phyloP scores from a whole-genome alignment of 2,329 filamentous ascomycete genomes.

The Leptographium wingfieldii region DNA sequence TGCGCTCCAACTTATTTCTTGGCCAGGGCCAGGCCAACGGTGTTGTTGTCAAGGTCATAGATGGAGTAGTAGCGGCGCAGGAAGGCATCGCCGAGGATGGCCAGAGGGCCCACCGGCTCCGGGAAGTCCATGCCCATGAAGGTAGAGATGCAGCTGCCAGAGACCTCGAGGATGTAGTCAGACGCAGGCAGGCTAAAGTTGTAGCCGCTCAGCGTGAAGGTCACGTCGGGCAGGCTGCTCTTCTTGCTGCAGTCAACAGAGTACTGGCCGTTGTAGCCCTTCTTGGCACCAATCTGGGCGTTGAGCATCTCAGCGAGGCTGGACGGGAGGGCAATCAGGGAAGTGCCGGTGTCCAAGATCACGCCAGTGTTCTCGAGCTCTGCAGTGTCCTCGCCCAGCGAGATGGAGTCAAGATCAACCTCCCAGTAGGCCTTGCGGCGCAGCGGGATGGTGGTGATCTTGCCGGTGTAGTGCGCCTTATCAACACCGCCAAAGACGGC shows the following conservation, averaged over 20 bases:
- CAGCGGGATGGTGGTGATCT: slow-evolving; percentile 86
- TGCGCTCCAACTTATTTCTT: slow-evolving; percentile 33
- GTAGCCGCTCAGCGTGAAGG: slow-evolving; percentile 79
- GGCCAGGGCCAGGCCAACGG: slow-evolving; percentile 78
- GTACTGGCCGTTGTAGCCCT: slow-evolving; percentile 95
- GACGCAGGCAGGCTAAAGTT: slow-evolving; percentile 82
- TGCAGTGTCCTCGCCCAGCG: slow-evolving; percentile 72
- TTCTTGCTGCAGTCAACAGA: slow-evolving; percentile 80
- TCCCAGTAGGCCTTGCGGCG: slow-evolving; percentile 99
- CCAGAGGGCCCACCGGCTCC: slow-evolving; percentile 76
- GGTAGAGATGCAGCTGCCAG: slow-evolving; percentile 90
- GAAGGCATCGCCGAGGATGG: slow-evolving; percentile 85
- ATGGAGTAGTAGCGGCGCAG: slow-evolving; percentile 86
- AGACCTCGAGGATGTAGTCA: slow-evolving; percentile 93
- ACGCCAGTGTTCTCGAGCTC: slow-evolving; percentile 90
- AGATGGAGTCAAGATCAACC: slow-evolving; percentile 87
- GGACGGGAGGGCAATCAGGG: slow-evolving; percentile 85
- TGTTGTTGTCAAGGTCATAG: slow-evolving; percentile 83
- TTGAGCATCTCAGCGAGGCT: slow-evolving; percentile 93
- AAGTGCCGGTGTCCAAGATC: slow-evolving; percentile 97
- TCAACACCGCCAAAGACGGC: slow-evolving; percentile 84
- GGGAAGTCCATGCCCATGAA: slow-evolving; percentile 97
- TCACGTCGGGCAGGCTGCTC: slow-evolving; percentile 74
- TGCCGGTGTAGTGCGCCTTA: slow-evolving; percentile 65
- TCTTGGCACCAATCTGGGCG: slow-evolving; percentile 95